Evolutionary conservation across 805 yeast species (phyloP), one percentile per base, ranked within the genome.

Genomic region (Monosporozyma siamensis): DNA sequence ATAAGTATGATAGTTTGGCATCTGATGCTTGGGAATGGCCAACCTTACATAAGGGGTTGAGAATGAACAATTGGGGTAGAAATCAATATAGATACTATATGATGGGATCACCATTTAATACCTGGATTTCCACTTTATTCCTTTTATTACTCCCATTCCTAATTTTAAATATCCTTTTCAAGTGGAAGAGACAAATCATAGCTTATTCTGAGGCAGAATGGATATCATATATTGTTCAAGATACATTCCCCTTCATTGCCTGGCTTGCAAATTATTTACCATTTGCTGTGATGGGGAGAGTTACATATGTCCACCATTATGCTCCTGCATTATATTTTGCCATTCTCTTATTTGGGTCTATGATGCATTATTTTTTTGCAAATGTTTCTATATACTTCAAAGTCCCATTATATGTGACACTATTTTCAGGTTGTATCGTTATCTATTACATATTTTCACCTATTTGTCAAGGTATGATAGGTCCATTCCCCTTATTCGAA

Each of bases 281-380:
- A 26, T 90, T 90, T 65, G 76, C 82, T 25, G 65, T 87, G 46
- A 90, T 90, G 98, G 88, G 94, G 10, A 83, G 98, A 70, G 97
- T 92, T 44, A 88, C 95, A 2, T 90, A 92, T 61, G 92, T 90
- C 26, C 98, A 90, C 66, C 98, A 90, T 63, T 90, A 90, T 64
- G 76, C 88, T 51, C 98, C 98, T 11, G 95, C 97, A 1, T 72
- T 89, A 49, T 90, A 84, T 66, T 90, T 90, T 68, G 97, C 97
- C 40, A 81, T 88, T 69, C 68, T 89, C 49, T 80, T 86, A 12
- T 59, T 66, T 55, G 67, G 65, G 21, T 56, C 57, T 53, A 45
- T 56, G 26, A 44, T 65, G 31, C 65, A 59, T 40, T 34, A 57
- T 43, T 34, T 38, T 21, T 39, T 55, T 27, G 46, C 68, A 11